Evolutionary conservation across 169 alveolate species (phyloP).

Genomic region (Babesia bovis): DNA sequence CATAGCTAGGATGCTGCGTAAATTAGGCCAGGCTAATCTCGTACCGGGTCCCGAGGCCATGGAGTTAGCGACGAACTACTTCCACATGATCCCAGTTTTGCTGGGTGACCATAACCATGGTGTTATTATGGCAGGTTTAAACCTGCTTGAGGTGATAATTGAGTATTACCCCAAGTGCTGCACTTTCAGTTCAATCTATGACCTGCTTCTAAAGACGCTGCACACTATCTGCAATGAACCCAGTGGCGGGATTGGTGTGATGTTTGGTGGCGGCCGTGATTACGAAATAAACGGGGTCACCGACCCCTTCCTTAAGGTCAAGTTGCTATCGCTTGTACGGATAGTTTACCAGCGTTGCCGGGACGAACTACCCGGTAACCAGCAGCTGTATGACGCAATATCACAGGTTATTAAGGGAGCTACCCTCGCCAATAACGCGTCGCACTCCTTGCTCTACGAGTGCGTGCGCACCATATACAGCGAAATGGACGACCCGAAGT

Average conservation of each 20-base stretch:
- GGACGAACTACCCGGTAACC: slow-evolving; percentile 31
- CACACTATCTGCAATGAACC: background rate
- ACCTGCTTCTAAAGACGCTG: slow-evolving; percentile 49
- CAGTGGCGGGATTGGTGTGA: slow-evolving; percentile 51
- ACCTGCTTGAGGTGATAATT: slow-evolving; percentile 87
- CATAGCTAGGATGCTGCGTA: slow-evolving; percentile 74
- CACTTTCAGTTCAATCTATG: slow-evolving; percentile 40
- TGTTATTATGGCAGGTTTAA: slow-evolving; percentile 90
- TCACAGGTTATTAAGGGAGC: slow-evolving; percentile 66
- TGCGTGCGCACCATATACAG: slow-evolving; percentile 95
- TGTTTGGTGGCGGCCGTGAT: slow-evolving; percentile 61
- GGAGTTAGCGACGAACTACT: slow-evolving; percentile 83
- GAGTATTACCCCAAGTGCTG: slow-evolving; percentile 84
- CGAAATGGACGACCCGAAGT: slow-evolving; percentile 82
- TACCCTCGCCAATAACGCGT: slow-evolving; percentile 95
- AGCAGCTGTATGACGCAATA: slow-evolving; percentile 44
- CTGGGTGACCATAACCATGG: slow-evolving; percentile 97
- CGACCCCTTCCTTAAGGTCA: slow-evolving; percentile 77
- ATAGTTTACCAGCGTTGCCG: slow-evolving; percentile 54
- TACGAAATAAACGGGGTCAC: slow-evolving; percentile 66
- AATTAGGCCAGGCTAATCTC: slow-evolving; percentile 43
- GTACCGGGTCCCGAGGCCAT: slow-evolving; percentile 63
- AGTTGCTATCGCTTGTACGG: slow-evolving; percentile 64
- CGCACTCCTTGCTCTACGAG: slow-evolving; percentile 96
- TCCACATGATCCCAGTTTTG: slow-evolving; percentile 83